Percentiles rank a stretch among this genome's conserved stretches.
These are phyloP conservation scores for Zasmidium cellare DNA, from an alignment of 2,329 filamentous ascomycete species.

Conservation along the genomic window DNA sequence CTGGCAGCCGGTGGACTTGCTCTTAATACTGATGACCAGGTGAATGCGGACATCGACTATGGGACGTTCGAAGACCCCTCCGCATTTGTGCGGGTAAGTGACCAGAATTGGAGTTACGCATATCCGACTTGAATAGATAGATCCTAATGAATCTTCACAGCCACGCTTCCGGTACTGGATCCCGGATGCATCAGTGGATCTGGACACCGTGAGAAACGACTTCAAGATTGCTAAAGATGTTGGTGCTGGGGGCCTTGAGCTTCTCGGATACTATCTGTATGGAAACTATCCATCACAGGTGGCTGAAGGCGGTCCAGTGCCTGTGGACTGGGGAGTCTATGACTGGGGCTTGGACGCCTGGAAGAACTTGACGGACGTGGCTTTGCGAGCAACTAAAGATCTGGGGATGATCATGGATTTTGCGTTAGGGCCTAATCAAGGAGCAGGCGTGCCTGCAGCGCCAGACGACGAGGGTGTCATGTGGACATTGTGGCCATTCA, in stretches of 20 bases:
- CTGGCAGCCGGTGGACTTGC: not conserved
- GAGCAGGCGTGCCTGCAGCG: constrained; percentile 47
- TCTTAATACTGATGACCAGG: constrained; percentile 22
- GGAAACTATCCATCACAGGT: constrained; percentile 28
- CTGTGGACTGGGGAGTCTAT: constrained; percentile 40
- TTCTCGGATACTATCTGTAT: constrained; percentile 43
- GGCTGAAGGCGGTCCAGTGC: constrained; percentile 23
- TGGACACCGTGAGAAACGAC: constrained; percentile 31
- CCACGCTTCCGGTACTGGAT: constrained; percentile 39
- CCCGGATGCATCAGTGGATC: constrained; percentile 39
- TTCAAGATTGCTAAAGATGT: constrained; percentile 32
- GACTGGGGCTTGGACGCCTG: constrained; percentile 43
- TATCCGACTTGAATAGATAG: too few species aligned
- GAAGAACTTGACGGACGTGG: constrained; percentile 15
- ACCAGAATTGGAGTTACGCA: constrained; percentile 11
- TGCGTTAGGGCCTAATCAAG: constrained; percentile 49
- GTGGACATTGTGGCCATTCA: constrained; percentile 36
- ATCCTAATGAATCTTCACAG: not conserved
- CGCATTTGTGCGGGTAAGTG: constrained; percentile 26
- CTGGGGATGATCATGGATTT: constrained; percentile 47
- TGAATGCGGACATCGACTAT: constrained; percentile 23
- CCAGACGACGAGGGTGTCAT: constrained; percentile 36
- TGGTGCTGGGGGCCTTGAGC: constrained; percentile 42
- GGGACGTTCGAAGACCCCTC: constrained; percentile 35
- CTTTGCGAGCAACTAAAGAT: constrained; percentile 36